Percentiles rank a stretch among this genome's conserved stretches.
phyloP scores from a whole-genome alignment of 305 asterid genomes.

The Petunia hybrid region DNA sequence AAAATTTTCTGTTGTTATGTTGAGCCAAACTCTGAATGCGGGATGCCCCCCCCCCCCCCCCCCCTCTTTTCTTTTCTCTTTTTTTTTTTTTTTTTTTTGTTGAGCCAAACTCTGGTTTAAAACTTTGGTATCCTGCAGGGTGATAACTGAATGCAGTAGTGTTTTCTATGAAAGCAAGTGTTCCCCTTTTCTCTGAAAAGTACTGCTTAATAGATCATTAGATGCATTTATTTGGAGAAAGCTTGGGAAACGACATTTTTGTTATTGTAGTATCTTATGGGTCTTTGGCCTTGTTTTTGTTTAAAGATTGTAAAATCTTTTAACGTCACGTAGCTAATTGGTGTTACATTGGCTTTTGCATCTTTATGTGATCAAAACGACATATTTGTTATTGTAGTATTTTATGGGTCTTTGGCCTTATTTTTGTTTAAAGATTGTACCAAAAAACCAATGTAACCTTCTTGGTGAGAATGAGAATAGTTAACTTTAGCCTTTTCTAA shows the following conservation, averaged over 20 bases:
- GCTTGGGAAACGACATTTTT: background rate
- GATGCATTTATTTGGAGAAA: slow-evolving; percentile 20
- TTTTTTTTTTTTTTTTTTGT: no score
- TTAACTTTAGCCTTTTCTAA: no score
- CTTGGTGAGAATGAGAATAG: no score
- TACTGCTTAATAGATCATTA: slow-evolving; percentile 4
- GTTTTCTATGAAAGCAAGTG: background rate
- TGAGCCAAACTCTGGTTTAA: no score
- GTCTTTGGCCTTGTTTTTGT: background rate
- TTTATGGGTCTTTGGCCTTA: background rate
- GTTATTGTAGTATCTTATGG: background rate
- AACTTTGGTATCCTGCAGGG: background rate
- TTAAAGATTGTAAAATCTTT: no score
- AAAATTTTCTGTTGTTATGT: slow-evolving; percentile 6
- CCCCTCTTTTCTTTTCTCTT: no score
- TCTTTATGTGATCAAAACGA: no score
- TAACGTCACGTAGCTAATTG: no score
- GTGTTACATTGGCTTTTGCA: no score
- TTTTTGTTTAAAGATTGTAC: background rate
- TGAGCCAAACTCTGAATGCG: background rate
- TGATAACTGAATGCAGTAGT: slow-evolving; percentile 22
- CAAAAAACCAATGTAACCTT: background rate
- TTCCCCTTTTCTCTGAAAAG: background rate
- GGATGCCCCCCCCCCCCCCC: no score
- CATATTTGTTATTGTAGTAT: background rate